Conservation (phyloP, 805 yeast species). For the Kazachstania psychrophila region DNA sequence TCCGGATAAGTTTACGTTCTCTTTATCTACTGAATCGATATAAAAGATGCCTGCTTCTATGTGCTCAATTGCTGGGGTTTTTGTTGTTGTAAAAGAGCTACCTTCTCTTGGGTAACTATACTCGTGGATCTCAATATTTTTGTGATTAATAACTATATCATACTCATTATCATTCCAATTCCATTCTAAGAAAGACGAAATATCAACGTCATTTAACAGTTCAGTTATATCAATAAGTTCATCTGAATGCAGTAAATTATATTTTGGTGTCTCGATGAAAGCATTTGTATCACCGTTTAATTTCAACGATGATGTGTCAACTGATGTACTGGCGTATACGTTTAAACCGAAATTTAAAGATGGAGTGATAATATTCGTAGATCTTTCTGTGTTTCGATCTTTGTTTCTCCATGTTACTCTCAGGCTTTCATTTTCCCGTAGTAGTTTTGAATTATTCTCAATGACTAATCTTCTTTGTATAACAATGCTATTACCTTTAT, state of each 20-base stretch:
- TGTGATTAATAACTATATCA: constrained; percentile 10
- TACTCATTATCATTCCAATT: constrained; percentile 8
- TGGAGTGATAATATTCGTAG: constrained; percentile 5
- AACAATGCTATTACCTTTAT: constrained; percentile 9
- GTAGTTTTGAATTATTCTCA: too few species aligned
- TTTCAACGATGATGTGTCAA: neutral
- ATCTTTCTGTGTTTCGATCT: neutral
- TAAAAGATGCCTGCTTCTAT: constrained; percentile 25
- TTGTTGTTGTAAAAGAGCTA: constrained; percentile 4
- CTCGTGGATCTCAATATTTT: constrained; percentile 13
- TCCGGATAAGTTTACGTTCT: constrained; percentile 22
- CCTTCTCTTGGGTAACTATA: constrained; percentile 9
- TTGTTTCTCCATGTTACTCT: constrained; percentile 14
- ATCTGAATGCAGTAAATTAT: constrained; percentile 4
- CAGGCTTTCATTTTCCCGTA: neutral
- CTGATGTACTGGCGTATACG: neutral
- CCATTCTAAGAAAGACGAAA: too few species aligned
- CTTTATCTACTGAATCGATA: constrained; percentile 16
- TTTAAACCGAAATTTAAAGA: constrained; percentile 5
- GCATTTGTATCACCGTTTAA: neutral
- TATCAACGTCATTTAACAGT: neutral
- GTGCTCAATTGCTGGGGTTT: constrained; percentile 6
- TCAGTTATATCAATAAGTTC: neutral
- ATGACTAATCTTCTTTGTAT: constrained; percentile 13
- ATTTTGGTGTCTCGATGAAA: constrained; percentile 5